Conservation (phyloP, 768 basidiomycete genomes). For the Lactifluus hygrophoroides region DNA sequence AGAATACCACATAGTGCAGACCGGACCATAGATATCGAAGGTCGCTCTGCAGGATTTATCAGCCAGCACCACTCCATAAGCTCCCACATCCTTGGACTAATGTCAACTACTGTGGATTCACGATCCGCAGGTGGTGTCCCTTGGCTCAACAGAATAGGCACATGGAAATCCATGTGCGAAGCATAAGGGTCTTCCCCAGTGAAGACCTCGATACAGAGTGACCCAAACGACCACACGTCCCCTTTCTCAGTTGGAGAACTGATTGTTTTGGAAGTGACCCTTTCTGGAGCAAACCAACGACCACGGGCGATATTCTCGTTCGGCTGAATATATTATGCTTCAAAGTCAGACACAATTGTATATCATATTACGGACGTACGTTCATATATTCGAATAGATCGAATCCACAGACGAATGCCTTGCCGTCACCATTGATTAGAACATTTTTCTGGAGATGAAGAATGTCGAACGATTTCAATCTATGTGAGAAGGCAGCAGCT, state of each 20-base stretch:
- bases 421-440: slow-evolving; percentile 32
- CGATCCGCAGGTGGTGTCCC: slow-evolving; percentile 1
- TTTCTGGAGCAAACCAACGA: slow-evolving; percentile 15
- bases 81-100: slow-evolving; percentile 13
- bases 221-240: slow-evolving; percentile 15
- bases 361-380: background rate
- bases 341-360: background rate
- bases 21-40: background rate
- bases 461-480: background rate
- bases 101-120: background rate
- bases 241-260: background rate
- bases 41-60: background rate
- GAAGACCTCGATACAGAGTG: slow-evolving; percentile 10
- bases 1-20: background rate
- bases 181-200: slow-evolving; percentile 10
- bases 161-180: background rate
- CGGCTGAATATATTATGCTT: slow-evolving; percentile 13
- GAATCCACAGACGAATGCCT: slow-evolving; percentile 38
- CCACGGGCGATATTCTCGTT: slow-evolving; percentile 22
- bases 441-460: slow-evolving; percentile 33
- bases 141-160: background rate
- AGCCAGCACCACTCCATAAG: slow-evolving; percentile 13
- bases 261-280: background rate
- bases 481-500: background rate
- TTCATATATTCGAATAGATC: slow-evolving; percentile 29